phyloP scores from a whole-genome alignment of 164 flowering plant genomes.

The Piper longum region DNA sequence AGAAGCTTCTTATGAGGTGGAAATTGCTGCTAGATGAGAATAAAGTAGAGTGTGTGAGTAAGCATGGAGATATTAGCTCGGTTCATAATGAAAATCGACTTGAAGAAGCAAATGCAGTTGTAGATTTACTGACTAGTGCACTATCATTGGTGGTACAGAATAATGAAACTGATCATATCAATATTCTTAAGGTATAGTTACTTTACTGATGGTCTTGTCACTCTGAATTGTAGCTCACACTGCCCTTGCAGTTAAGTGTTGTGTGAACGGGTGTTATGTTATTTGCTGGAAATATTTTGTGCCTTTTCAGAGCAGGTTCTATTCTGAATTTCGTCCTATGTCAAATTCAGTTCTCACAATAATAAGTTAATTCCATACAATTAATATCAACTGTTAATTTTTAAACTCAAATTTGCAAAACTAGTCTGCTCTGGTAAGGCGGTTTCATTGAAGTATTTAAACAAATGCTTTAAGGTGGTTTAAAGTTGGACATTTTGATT shows the following conservation, averaged over 20 bases:
- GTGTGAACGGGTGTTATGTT: not conserved
- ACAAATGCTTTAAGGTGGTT: too few relatives aligned
- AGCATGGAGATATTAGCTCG: conserved; percentile 15
- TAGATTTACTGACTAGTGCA: conserved; percentile 84
- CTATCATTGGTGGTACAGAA: conserved; percentile 66
- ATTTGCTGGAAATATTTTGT: too few relatives aligned
- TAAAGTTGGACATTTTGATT: too few relatives aligned
- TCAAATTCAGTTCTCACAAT: too few relatives aligned
- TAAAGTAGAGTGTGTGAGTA: conserved; percentile 31
- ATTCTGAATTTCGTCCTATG: too few relatives aligned
- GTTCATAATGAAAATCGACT: conserved; percentile 30
- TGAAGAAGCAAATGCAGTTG: conserved; percentile 86
- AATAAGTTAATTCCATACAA: too few relatives aligned
- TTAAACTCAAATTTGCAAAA: too few relatives aligned
- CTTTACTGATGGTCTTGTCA: not conserved
- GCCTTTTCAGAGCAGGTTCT: too few relatives aligned
- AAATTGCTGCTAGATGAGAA: conserved; percentile 74
- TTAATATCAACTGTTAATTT: too few relatives aligned
- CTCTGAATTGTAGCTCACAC: not conserved
- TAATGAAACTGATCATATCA: conserved; percentile 87
- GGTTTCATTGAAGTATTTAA: too few relatives aligned
- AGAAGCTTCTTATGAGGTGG: conserved; percentile 81
- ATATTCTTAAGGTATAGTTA: conserved; percentile 69
- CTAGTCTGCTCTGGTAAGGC: too few relatives aligned
- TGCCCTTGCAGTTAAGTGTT: not conserved